Percentiles rank a stretch among this genome's conserved stretches.
Evolutionary conservation across 2,329 filamentous ascomycete species (phyloP).

Genomic region (Aspergillus novofumigatus): DNA sequence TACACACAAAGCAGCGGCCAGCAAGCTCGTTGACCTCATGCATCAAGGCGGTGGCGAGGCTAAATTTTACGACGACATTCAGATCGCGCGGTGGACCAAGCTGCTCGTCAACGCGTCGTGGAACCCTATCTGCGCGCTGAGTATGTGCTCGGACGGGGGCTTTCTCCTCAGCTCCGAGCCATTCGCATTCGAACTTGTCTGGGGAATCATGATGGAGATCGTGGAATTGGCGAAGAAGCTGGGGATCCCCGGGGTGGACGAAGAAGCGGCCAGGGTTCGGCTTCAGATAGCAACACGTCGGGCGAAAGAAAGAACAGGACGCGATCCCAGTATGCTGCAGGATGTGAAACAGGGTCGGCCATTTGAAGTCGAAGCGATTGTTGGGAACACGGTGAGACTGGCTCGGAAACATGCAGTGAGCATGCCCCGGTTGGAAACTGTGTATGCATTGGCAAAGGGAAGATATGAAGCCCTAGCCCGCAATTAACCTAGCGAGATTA

Average conservation of each 20-base stretch:
- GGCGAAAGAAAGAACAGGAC: constrained; percentile 32
- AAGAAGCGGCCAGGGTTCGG: constrained; percentile 35
- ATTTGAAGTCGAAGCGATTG: constrained; percentile 50
- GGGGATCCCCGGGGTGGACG: constrained; percentile 36
- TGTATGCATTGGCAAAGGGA: constrained; percentile 45
- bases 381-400: constrained; percentile 45
- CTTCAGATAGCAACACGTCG: constrained; percentile 36
- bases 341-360: constrained; percentile 40
- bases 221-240: constrained; percentile 37
- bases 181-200: constrained; percentile 33
- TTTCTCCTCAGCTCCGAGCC: constrained; percentile 43
- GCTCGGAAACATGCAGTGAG: constrained; percentile 38
- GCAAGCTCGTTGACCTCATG: constrained; percentile 42
- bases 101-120: constrained; percentile 58
- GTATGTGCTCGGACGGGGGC: constrained; percentile 49
- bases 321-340: constrained; percentile 49
- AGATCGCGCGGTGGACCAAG: constrained; percentile 57
- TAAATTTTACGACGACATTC: constrained; percentile 51
- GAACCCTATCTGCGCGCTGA: constrained; percentile 58
- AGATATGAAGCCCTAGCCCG: constrained; percentile 6
- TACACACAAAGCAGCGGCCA: constrained; percentile 27
- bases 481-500: background rate
- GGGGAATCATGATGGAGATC: constrained; percentile 46
- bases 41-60: constrained; percentile 43
- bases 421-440: constrained; percentile 40